Base-by-base conservation (phyloP, 345 rosid genomes). In the Reutealis trisperma region DNA sequence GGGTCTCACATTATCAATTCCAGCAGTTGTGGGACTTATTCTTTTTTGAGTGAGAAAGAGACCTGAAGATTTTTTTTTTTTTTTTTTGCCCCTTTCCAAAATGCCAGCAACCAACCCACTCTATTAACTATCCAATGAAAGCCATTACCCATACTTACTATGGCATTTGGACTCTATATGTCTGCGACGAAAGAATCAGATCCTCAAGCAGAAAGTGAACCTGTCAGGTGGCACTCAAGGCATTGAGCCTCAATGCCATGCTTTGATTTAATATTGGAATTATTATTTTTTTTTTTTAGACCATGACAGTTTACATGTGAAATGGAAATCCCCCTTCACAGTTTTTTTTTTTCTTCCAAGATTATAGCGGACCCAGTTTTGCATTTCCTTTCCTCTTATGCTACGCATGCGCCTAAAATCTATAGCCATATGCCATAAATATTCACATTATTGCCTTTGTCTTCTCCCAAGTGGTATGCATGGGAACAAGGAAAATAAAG, bases 41-140 rank as follows among this genome's bases (percentile, higher is more conserved):
- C 2, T 3, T 34, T 6, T 11, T 42, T 67, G 47, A 18, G 15
- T 6, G 18, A 25, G 6, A 44, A n/a, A 21, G 30, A 12, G 6
- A 6, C 1, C 0, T 2, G 21, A 14, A 6, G 7, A 22, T 69
- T 47, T 5, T 6, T 34, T 37, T 37, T 37, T 5, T 37, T 37
- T 3, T 37, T 37, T 5, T n/a, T n/a, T n/a, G n/a, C n/a, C n/a
- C n/a, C n/a, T n/a, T 34, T n/a, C n/a, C 14, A 44, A 63, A 13
- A 18, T 6, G 68, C 4, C 77, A 49, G 59, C 9, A 69, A 32
- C 45, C 70, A 74, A 74, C 77, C 70, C 70, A 63, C 77, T 74
- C 57, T 4, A 10, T 7, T n/a, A 11, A 63, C 49, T 27, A 12
- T 32, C 70, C 77, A 63, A 63, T 49, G 27, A 32, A 24, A 49